Evolutionary conservation across 805 yeast genomes (phyloP), one percentile per base, ranked within the genome.

Genomic region (Priceomyces carsonii): DNA sequence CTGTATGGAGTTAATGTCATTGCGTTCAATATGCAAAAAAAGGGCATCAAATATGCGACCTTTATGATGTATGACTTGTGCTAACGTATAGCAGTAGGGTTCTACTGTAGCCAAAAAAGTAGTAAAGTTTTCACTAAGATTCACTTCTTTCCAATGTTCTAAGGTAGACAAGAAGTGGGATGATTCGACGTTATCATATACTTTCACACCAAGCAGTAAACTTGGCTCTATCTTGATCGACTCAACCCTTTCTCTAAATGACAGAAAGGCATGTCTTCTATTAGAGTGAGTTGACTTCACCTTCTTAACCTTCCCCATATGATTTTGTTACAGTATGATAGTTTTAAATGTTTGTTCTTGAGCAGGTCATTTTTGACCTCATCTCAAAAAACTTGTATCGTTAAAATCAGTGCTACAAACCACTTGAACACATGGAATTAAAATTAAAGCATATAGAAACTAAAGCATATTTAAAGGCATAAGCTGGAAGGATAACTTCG

Each of bases 61-160:
- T 51, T 85, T 81, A 58, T 90, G 88, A 51, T 82, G 80, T 18
- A 93, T 43, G 7, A 93, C 66, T 59, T 85, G 93, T 0, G 98
- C 91, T 29, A 93, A 64, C 6, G 95, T 80, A 51, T 81, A 83
- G 8, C 77, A 68, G 9, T 73, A 45, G 1, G 71, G 67, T 40
- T 76, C 77, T 1, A 83, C 74, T 29, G 71, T 70, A 5, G 73
- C 74, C 3, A 73, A 64, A 47, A 89, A 83, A 2, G 73, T 78
- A 1, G 82, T 73, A 52, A 87, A 93, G 29, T 71, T 69, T 4
- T 79, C 80, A 26, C 95, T 81, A 37, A 86, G 62, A 55, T 90
- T 91, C 38, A 86, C 78, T 53, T 93, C 98, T 39, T 69, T 75
- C 96, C 98, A 91, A 47, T 86, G 88, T 30, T 83, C 82, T 41